These are phyloP conservation scores for Aspergillus sclerotioniger DNA, from an alignment of 495 filamentous ascomycete genomes.

Conservation along the genomic window DNA sequence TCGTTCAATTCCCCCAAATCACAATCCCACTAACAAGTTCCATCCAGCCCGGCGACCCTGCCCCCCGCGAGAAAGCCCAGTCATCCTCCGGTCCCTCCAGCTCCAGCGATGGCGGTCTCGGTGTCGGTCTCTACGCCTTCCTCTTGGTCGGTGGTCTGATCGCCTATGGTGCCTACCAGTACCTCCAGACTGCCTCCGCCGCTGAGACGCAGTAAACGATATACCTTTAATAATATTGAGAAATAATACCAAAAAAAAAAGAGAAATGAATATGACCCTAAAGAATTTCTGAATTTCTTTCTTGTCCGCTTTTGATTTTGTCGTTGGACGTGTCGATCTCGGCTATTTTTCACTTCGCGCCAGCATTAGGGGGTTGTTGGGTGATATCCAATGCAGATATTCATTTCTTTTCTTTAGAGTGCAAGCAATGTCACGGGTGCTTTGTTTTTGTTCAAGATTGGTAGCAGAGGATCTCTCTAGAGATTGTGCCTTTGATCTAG, in stretches of 20 bases:
- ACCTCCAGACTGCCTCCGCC: constrained; percentile 63
- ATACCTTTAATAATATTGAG: neutral
- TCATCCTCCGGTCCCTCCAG: constrained; percentile 48
- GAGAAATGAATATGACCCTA: constrained; percentile 7
- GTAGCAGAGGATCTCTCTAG: too few relatives aligned
- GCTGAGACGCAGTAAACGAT: constrained; percentile 26
- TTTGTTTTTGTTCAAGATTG: neutral
- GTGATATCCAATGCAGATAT: constrained; percentile 20
- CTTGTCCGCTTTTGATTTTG: neutral
- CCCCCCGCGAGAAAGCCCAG: constrained; percentile 60
- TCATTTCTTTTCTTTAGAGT: constrained; percentile 6
- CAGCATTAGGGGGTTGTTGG: constrained; percentile 15
- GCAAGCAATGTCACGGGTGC: neutral
- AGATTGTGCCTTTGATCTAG: too few relatives aligned
- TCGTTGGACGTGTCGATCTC: constrained; percentile 16
- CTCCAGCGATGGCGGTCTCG: constrained; percentile 53
- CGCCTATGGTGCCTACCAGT: constrained; percentile 86
- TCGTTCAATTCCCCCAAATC: constrained; percentile 4
- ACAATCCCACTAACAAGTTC: constrained; percentile 11
- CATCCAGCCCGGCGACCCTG: constrained; percentile 78
- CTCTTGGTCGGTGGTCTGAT: constrained; percentile 72
- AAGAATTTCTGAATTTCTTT: constrained; percentile 11
- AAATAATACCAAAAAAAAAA: constrained; percentile 12
- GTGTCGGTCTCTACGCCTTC: constrained; percentile 79
- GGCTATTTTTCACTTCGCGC: constrained; percentile 6